phyloP scores from a whole-genome alignment of 1,139 yeast genomes.

The Kodamaea suecica region DNA sequence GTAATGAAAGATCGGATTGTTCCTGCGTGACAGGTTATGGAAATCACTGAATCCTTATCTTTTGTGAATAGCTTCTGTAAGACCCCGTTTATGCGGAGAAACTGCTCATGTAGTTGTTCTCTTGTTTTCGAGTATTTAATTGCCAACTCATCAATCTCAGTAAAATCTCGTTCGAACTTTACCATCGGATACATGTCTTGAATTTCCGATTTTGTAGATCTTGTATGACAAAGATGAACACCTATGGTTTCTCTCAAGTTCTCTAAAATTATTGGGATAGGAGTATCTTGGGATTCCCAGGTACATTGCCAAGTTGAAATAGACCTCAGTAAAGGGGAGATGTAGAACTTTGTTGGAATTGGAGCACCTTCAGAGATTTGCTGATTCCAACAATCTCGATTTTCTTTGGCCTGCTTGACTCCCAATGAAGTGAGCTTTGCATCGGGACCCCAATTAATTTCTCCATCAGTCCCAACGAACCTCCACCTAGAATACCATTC shows the following conservation, averaged over 20 bases:
- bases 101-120: constrained; percentile 49
- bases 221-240: constrained; percentile 61
- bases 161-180: constrained; percentile 41
- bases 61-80: constrained; percentile 49
- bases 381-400: constrained; percentile 40
- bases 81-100: constrained; percentile 46
- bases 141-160: constrained; percentile 45
- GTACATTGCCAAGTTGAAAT: constrained; percentile 55
- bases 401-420: constrained; percentile 40
- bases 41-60: constrained; percentile 38
- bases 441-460: constrained; percentile 64
- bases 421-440: constrained; percentile 63
- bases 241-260: constrained; percentile 67
- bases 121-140: constrained; percentile 29
- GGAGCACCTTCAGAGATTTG: constrained; percentile 50
- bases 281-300: constrained; percentile 48
- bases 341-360: constrained; percentile 52
- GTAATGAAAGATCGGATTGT: constrained; percentile 52
- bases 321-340: constrained; percentile 66
- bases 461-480: constrained; percentile 52
- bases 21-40: constrained; percentile 63
- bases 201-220: constrained; percentile 38
- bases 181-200: constrained; percentile 19
- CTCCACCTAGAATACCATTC: constrained; percentile 65
- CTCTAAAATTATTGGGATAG: constrained; percentile 47